These are phyloP conservation scores for Lineolata rhizophorae DNA, from an alignment of 495 filamentous ascomycete genomes.

Conservation along the genomic window DNA sequence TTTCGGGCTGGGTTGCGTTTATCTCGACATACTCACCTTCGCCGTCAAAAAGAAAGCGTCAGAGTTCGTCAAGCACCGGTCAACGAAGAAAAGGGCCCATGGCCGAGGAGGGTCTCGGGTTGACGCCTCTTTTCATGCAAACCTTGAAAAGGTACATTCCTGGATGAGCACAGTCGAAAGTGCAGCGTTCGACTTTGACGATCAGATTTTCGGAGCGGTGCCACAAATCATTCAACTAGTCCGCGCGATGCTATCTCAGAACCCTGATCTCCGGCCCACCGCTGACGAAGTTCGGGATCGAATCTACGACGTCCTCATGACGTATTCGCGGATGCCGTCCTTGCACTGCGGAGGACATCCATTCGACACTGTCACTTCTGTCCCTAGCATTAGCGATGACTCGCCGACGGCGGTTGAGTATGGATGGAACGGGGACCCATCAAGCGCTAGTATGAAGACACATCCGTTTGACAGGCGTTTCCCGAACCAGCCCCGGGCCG, in stretches of 20 bases:
- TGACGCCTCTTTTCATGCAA: constrained; percentile 65
- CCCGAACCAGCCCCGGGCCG: too few relatives aligned
- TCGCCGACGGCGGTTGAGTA: too few relatives aligned
- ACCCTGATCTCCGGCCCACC: too few relatives aligned
- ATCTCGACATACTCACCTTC: constrained; percentile 46
- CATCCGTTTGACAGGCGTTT: too few relatives aligned
- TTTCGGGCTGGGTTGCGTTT: constrained; percentile 53
- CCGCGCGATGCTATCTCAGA: constrained; percentile 14
- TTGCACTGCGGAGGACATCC: too few relatives aligned
- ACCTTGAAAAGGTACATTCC: constrained; percentile 48
- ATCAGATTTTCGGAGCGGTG: constrained; percentile 12
- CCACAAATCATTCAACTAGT: constrained; percentile 14
- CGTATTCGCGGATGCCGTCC: too few relatives aligned
- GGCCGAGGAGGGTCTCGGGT: constrained; percentile 1
- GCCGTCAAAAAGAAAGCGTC: constrained; percentile 49
- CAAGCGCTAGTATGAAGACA: too few relatives aligned
- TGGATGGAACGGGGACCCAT: too few relatives aligned
- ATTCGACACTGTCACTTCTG: too few relatives aligned
- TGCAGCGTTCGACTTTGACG: constrained; percentile 6
- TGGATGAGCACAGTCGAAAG: constrained; percentile 55
- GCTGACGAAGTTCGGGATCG: too few relatives aligned
- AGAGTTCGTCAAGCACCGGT: constrained; percentile 52
- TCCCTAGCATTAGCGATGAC: too few relatives aligned
- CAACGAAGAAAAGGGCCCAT: constrained; percentile 35
- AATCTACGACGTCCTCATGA: too few relatives aligned